Base-by-base conservation (phyloP, 208 protist genomes). In the Trypanosomatidae sp. region DNA sequence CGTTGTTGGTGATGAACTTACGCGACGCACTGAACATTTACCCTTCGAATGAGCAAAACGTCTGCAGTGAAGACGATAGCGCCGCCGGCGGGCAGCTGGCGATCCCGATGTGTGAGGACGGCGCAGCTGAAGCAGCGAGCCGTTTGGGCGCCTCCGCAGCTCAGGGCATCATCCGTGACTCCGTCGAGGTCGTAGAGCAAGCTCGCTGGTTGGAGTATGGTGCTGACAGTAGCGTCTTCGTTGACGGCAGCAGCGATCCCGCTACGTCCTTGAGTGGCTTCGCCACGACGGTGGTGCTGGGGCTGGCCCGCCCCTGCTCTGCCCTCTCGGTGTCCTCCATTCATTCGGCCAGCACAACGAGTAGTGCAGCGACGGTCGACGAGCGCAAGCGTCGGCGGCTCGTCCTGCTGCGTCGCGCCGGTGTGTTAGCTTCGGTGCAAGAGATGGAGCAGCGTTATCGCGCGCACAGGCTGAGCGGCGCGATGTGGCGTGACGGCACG, bases 401-500 rank as follows among this genome's bases (percentile, higher is more conserved):
- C 9, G 67, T 52, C 10, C 67, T 67, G 50, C 50, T 78, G 33
- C 62, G 52, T 12, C 74, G 62, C 25, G 74, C 62, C 15, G 74
- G 74, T 30, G 13, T 78, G 41, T 33, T 73, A n/a, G 41, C 43
- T 1, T 50, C 74, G 0, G 41, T 62, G 52, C 47, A 52, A 28
- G 74, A 78, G 28, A 53, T 55, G 43, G 68, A 15, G 43, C 36
- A 59, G 17, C 55, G 55, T 25, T 62, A 46, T 6, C 58, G 28
- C 6, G 67, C 62, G 62, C 53, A 67, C 28, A n/a, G 62, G n/a
- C 44, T 47, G 44, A 39, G 43, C 25, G 12, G 43, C 25, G 25
- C 62, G 10, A 47, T n/a, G 59, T 25, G 25, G 28, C 44, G 25
- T 30, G 64, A 50, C 25, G 43, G 3, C 6, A 33, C 49, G 49